Percentiles rank a stretch among this genome's conserved stretches.
Evolutionary conservation across 106 monocot genomes (phyloP).

Genomic region (Dendrobium chrysotoxum): DNA sequence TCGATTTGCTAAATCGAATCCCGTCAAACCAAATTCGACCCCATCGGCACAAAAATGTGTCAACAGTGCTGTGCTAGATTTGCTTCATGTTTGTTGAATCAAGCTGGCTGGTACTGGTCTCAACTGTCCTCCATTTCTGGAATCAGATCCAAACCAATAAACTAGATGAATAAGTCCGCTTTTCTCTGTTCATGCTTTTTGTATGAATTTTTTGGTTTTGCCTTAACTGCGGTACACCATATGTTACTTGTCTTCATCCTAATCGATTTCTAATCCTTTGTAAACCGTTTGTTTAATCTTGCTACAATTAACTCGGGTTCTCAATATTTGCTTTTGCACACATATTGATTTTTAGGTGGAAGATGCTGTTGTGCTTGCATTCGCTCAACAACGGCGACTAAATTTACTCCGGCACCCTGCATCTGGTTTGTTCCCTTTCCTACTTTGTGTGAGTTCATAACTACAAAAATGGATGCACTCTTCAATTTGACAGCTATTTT

Average conservation of each 20-base stretch:
- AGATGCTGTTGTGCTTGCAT: conserved; percentile 78
- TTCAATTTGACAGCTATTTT: not conserved
- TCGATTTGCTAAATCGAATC: no score
- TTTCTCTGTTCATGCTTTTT: not conserved
- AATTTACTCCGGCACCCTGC: conserved; percentile 53
- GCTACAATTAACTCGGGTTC: not conserved
- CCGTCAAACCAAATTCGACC: no score
- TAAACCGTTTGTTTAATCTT: not conserved
- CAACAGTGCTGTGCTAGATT: not conserved
- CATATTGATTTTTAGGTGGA: conserved; percentile 50
- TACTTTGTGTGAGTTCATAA: not conserved
- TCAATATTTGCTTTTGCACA: not conserved
- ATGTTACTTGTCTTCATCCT: not conserved
- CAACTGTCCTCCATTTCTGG: not conserved
- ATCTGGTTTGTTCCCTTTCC: conserved; percentile 48
- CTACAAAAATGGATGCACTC: not conserved
- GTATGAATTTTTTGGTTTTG: not conserved
- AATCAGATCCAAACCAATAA: not conserved
- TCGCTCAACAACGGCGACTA: conserved; percentile 54
- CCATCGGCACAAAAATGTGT: no score
- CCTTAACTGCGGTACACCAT: not conserved
- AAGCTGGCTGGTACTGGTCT: not conserved
- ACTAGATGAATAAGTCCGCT: not conserved
- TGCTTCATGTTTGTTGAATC: not conserved
- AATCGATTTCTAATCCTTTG: not conserved